Evolutionary conservation across 1,284 basidiomycete genomes (phyloP).

Genomic region (Puccinia horiana): DNA sequence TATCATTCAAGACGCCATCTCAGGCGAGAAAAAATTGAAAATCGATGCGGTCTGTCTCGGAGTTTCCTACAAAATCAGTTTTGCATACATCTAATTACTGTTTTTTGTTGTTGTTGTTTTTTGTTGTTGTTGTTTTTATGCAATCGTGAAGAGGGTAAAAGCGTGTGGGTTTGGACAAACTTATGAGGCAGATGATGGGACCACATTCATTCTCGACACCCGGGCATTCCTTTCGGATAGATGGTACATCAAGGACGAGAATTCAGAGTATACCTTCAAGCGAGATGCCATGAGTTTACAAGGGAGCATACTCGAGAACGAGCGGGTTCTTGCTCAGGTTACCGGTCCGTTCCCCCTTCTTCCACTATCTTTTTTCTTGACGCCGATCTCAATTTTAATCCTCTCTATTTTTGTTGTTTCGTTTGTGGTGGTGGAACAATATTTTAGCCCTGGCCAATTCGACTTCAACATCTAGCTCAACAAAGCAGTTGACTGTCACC

Average conservation of each 20-base stretch:
- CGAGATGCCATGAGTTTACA: conserved; percentile 8
- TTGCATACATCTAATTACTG: neutral
- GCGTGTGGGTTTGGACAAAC: conserved; percentile 13
- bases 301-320: conserved; percentile 22
- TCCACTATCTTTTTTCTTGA: neutral
- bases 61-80: neutral
- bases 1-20: conserved; percentile 12
- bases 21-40: conserved; percentile 33
- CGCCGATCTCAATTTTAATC: neutral
- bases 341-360: neutral
- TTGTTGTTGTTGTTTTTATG: neutral
- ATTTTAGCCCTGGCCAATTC: neutral
- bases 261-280: conserved; percentile 23
- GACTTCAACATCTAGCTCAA: neutral
- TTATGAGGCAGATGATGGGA: conserved; percentile 33
- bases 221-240: conserved; percentile 24
- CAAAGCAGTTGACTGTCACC: neutral
- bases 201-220: conserved; percentile 16
- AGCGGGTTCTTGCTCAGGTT: conserved; percentile 15
- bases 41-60: conserved; percentile 16
- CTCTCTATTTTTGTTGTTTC: neutral
- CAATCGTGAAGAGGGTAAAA: neutral
- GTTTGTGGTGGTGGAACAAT: neutral
- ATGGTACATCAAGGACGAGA: conserved; percentile 23
- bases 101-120: neutral